Conservation (phyloP, 345 rosid species). For the Syzygium grande region DNA sequence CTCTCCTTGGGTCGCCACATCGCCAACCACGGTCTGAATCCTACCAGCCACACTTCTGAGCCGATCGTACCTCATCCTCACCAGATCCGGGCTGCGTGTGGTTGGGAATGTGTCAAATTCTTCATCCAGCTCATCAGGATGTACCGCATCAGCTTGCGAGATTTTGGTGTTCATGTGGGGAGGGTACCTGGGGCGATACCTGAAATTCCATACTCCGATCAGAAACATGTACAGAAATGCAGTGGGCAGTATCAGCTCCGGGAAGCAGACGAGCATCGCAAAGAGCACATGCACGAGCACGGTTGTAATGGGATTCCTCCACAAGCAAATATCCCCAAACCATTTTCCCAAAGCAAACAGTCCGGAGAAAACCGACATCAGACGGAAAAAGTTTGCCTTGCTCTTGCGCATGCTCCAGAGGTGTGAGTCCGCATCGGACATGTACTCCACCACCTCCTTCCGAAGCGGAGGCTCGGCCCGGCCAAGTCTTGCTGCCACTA, state of each 20-base stretch:
- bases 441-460: conserved; percentile 90
- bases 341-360: conserved; percentile 73
- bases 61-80: conserved; percentile 88
- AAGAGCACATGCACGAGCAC: conserved; percentile 81
- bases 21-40: conserved; percentile 95
- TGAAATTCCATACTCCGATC: conserved; percentile 88
- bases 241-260: conserved; percentile 86
- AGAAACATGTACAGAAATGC: conserved; percentile 85
- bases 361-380: conserved; percentile 76
- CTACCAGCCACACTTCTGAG: conserved; percentile 89
- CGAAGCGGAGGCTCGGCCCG: conserved; percentile 93
- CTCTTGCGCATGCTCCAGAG: conserved; percentile 98
- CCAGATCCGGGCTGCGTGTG: conserved; percentile 55
- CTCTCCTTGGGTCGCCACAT: conserved; percentile 94
- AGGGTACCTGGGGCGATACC: conserved; percentile 87
- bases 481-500: conserved; percentile 72
- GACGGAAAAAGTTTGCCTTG: conserved; percentile 85
- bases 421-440: conserved; percentile 92
- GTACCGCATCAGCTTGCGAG: conserved; percentile 80
- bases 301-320: conserved; percentile 87
- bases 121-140: conserved; percentile 89
- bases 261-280: conserved; percentile 80
- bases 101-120: conserved; percentile 94
- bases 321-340: conserved; percentile 75
- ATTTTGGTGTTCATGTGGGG: conserved; percentile 96